Evolutionary conservation across 306 rosid species (phyloP).

Genomic region (Gillenia trifoliata): DNA sequence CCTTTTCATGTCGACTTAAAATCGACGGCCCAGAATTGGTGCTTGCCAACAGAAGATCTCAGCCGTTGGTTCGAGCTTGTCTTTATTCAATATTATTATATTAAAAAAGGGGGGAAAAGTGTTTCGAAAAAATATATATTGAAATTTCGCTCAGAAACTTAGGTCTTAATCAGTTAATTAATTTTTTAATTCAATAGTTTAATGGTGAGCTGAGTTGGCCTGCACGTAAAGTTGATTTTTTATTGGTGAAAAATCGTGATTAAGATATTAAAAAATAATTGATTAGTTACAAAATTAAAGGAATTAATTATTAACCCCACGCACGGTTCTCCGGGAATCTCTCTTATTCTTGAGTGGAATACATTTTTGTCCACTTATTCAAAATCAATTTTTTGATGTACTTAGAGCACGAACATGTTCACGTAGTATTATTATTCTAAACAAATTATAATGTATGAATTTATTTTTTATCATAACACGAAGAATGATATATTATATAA

Average conservation of each 20-base stretch:
- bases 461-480: too few relatives aligned
- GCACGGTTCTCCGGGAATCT: constrained; percentile 91
- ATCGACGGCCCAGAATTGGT: constrained; percentile 22
- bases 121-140: neutral
- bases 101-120: constrained; percentile 15
- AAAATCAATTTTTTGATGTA: too few relatives aligned
- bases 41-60: neutral
- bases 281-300: constrained; percentile 12
- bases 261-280: constrained; percentile 36
- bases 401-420: neutral
- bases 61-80: constrained; percentile 16
- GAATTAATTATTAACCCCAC: constrained; percentile 66
- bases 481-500: too few relatives aligned
- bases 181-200: neutral
- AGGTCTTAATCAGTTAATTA: constrained; percentile 21
- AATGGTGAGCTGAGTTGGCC: constrained; percentile 45
- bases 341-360: constrained; percentile 43
- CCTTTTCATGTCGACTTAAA: constrained; percentile 26
- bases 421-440: too few relatives aligned
- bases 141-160: constrained; percentile 16
- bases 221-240: constrained; percentile 42
- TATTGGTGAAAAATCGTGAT: constrained; percentile 39
- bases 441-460: too few relatives aligned
- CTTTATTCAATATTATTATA: constrained; percentile 18
- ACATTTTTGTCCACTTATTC: neutral